These are phyloP conservation scores for Pyronema omphalodes DNA, from an alignment of 495 filamentous ascomycete genomes.

Conservation along the genomic window DNA sequence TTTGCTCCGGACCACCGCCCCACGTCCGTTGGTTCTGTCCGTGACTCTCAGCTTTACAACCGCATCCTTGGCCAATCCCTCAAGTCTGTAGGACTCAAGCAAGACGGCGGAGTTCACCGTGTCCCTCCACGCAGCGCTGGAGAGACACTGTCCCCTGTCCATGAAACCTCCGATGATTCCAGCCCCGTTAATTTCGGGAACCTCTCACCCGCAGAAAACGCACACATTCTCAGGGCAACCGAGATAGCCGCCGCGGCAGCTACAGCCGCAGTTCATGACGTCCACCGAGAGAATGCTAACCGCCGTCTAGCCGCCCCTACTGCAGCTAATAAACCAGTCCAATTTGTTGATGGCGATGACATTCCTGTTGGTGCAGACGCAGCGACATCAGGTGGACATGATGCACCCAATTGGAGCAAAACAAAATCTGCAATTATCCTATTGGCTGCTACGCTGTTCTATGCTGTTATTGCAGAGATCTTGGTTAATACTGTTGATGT, in stretches of 20 bases:
- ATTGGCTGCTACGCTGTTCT: slow-evolving; percentile 75
- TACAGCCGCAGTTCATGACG: slow-evolving; percentile 71
- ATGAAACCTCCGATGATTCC: slow-evolving; percentile 9
- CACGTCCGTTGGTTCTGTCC: slow-evolving; percentile 29
- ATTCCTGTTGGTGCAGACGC: slow-evolving; percentile 29
- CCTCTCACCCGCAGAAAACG: slow-evolving; percentile 65
- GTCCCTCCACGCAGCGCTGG: slow-evolving; percentile 39
- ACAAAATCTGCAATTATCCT: slow-evolving; percentile 77
- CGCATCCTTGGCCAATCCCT: slow-evolving; percentile 80
- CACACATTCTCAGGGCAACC: slow-evolving; percentile 58
- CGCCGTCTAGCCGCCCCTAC: slow-evolving; percentile 8
- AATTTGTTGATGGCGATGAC: slow-evolving; percentile 27
- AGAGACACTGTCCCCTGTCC: slow-evolving; percentile 11
- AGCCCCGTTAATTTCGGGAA: slow-evolving; percentile 37
- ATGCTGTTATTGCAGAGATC: slow-evolving; percentile 92
- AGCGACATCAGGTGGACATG: slow-evolving; percentile 55
- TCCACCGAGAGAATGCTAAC: slow-evolving; percentile 18
- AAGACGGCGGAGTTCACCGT: slow-evolving; percentile 39
- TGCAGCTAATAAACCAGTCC: slow-evolving; percentile 22
- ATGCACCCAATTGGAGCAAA: slow-evolving; percentile 94
- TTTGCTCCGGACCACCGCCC: slow-evolving; percentile 7
- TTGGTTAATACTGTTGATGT: slow-evolving; percentile 91
- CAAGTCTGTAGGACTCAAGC: slow-evolving; percentile 51
- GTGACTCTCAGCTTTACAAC: slow-evolving; percentile 80
- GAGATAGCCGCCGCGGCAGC: slow-evolving; percentile 86